phyloP scores from a whole-genome alignment of 352 stramenopile species.

The Pythium angustatum region DNA sequence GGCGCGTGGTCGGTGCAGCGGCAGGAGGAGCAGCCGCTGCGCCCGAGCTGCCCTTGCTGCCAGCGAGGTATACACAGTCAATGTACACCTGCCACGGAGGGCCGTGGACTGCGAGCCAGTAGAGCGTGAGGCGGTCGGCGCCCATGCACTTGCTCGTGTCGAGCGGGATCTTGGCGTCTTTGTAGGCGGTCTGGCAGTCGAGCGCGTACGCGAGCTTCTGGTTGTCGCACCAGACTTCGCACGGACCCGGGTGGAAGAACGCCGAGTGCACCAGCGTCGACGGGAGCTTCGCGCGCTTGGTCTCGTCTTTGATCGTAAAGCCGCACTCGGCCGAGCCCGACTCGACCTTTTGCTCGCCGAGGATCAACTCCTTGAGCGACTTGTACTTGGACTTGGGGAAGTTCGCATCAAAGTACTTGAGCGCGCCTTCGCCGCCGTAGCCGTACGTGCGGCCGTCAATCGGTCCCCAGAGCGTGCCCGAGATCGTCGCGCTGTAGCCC shows the following conservation, averaged over 20 bases:
- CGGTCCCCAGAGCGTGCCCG: conserved; percentile 35
- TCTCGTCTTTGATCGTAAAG: conserved; percentile 38
- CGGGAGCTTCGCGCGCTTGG: conserved; percentile 36
- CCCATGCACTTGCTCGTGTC: conserved; percentile 44
- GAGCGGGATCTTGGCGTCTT: conserved; percentile 36
- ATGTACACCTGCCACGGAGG: conserved; percentile 62
- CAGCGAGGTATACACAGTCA: conserved; percentile 48
- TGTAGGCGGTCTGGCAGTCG: conserved; percentile 49
- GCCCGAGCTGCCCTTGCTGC: conserved; percentile 21
- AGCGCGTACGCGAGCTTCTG: conserved; percentile 46
- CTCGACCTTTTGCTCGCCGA: conserved; percentile 45
- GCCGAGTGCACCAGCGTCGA: conserved; percentile 40
- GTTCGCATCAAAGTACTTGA: conserved; percentile 42
- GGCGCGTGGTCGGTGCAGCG: neutral
- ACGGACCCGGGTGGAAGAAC: conserved; percentile 59
- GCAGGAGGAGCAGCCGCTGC: conserved; percentile 3
- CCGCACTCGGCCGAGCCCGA: conserved; percentile 37
- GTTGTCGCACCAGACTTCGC: conserved; percentile 62
- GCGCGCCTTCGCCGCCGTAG: conserved; percentile 37
- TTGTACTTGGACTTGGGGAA: conserved; percentile 38
- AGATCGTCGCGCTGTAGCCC: conserved; percentile 39
- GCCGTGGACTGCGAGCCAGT: conserved; percentile 59
- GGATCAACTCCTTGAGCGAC: conserved; percentile 42
- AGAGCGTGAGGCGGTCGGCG: conserved; percentile 44
- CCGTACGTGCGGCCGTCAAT: conserved; percentile 42